Percentiles rank a stretch among this genome's conserved stretches.
phyloP scores from a whole-genome alignment of 2,329 filamentous ascomycete species.

The Colletotrichum viniferum region DNA sequence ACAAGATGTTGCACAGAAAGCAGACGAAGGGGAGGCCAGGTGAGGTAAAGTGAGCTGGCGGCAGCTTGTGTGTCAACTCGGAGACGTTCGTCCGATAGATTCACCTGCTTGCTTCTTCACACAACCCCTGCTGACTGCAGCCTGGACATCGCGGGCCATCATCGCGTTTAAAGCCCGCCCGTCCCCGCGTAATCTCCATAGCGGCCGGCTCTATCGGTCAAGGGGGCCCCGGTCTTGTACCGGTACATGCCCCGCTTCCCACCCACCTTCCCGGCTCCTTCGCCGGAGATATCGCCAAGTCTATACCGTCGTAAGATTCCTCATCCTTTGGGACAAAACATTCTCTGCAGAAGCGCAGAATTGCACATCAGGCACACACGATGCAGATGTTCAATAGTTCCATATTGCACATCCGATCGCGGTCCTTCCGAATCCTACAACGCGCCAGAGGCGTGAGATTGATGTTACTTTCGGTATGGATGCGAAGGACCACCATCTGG shows the following conservation, averaged over 20 bases:
- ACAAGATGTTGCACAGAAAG: background rate
- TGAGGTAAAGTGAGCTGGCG: background rate
- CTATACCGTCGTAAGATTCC: background rate
- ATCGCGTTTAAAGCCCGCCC: background rate
- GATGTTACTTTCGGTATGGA: background rate
- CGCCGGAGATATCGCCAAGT: background rate
- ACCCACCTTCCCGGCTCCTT: background rate
- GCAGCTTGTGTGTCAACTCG: background rate
- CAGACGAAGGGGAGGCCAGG: background rate
- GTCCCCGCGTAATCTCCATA: background rate
- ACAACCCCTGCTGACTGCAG: background rate
- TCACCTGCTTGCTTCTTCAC: background rate
- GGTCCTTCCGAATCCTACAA: background rate
- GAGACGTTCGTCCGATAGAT: background rate
- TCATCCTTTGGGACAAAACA: background rate
- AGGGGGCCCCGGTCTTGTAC: background rate
- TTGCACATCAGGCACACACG: background rate
- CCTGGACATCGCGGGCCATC: background rate
- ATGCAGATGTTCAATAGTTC: background rate
- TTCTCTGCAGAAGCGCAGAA: background rate
- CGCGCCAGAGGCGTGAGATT: background rate
- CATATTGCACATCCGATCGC: background rate
- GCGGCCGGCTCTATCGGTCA: background rate
- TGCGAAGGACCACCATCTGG: background rate
- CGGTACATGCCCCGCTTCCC: constrained; percentile 23